Evolutionary conservation across 1,139 yeast genomes (phyloP).

Genomic region (Diutina pseudorugosa): DNA sequence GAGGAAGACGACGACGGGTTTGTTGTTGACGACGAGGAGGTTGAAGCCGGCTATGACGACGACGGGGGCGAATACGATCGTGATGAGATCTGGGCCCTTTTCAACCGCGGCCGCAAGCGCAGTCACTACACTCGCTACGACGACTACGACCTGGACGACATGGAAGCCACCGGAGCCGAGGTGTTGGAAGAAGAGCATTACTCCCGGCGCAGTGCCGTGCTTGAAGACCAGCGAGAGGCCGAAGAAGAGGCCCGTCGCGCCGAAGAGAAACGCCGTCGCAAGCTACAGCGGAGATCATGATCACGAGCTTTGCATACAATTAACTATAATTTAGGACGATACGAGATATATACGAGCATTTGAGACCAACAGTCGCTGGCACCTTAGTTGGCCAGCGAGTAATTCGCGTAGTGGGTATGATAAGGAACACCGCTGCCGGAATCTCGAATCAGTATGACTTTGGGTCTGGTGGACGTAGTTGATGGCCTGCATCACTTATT

Average conservation of each 20-base stretch:
- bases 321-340: neutral
- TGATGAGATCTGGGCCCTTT: conserved; percentile 83
- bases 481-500: neutral
- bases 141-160: conserved; percentile 46
- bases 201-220: conserved; percentile 45
- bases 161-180: conserved; percentile 93
- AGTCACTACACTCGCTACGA: conserved; percentile 31
- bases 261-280: conserved; percentile 6
- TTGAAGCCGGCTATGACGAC: conserved; percentile 22
- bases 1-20: conserved; percentile 31
- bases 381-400: no score
- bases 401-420: no score
- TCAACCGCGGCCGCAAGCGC: conserved; percentile 51
- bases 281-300: neutral
- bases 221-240: conserved; percentile 56
- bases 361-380: no score
- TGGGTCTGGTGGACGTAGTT: neutral
- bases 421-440: no score
- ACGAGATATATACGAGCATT: neutral
- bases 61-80: conserved; percentile 44
- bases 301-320: neutral
- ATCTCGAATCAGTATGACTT: no score
- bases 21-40: conserved; percentile 35
- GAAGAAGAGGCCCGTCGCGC: conserved; percentile 37
- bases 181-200: conserved; percentile 68